phyloP scores from a whole-genome alignment of 352 stramenopile species.

The Phytopythium mirpurense region DNA sequence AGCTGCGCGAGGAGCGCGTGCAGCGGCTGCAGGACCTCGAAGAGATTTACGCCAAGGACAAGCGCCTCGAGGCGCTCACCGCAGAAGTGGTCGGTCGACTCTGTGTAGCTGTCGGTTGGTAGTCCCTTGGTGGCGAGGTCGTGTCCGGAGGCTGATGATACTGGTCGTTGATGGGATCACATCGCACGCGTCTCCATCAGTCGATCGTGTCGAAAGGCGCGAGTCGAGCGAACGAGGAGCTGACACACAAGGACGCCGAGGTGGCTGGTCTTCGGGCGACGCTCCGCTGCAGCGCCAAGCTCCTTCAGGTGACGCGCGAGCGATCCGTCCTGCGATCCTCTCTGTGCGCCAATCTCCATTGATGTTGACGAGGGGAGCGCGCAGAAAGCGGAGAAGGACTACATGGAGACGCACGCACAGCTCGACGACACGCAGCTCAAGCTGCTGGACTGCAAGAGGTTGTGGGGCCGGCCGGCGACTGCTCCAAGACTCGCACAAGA shows the following conservation, averaged over 20 bases:
- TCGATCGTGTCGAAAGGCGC: slow-evolving; percentile 35
- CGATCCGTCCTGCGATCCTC: no score
- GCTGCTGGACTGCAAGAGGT: slow-evolving; percentile 66
- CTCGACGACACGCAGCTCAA: slow-evolving; percentile 64
- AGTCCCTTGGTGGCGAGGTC: no score
- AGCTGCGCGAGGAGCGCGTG: slow-evolving; percentile 71
- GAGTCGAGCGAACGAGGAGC: slow-evolving; percentile 44
- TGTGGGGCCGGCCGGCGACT: no score
- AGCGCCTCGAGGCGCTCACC: slow-evolving; percentile 51
- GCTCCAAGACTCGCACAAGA: no score
- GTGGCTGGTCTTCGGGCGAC: slow-evolving; percentile 56
- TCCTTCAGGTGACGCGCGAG: slow-evolving; percentile 40
- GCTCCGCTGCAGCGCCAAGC: slow-evolving; percentile 56
- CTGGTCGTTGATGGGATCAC: no score
- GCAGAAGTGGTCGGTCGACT: slow-evolving; percentile 40
- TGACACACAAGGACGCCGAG: slow-evolving; percentile 68
- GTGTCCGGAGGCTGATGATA: no score
- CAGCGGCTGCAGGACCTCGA: slow-evolving; percentile 73
- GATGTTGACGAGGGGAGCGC: not conserved
- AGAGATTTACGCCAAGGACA: slow-evolving; percentile 80
- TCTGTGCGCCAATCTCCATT: no score
- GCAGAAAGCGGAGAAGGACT: slow-evolving; percentile 73
- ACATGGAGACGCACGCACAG: slow-evolving; percentile 53
- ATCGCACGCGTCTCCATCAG: no score
- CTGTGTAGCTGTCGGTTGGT: no score